These are phyloP conservation scores for Adansonia grandidieri DNA, from an alignment of 441 rosid genomes.

Conservation along the genomic window DNA sequence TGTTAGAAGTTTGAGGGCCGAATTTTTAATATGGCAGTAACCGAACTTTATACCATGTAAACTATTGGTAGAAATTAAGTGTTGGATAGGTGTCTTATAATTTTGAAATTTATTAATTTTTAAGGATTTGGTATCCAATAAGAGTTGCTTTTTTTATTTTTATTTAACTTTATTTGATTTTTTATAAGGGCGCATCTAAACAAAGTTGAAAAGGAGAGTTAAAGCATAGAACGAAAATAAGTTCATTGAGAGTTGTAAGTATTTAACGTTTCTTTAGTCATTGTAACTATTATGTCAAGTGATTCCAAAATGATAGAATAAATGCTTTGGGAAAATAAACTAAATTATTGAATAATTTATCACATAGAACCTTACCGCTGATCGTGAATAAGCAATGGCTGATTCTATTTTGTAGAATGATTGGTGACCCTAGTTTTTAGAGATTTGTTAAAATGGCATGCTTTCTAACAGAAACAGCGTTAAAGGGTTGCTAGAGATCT, in stretches of 20 bases:
- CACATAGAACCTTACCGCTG: not conserved
- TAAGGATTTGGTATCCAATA: not conserved
- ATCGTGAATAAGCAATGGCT: not conserved
- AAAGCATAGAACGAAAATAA: not conserved
- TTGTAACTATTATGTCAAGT: not conserved
- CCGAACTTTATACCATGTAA: not conserved
- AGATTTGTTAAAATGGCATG: not conserved
- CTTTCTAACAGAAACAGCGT: not conserved
- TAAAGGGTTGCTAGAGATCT: not conserved
- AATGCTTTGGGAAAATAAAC: not conserved
- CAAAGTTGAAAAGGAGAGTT: not conserved
- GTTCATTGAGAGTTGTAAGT: not conserved
- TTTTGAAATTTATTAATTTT: not conserved
- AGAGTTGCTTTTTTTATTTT: not conserved
- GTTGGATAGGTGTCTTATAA: not conserved
- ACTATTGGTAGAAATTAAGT: not conserved
- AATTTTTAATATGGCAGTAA: not conserved
- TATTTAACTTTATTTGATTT: not conserved
- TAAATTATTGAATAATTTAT: not conserved
- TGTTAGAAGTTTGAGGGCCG: not conserved
- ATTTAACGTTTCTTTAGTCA: not conserved
- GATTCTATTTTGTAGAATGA: not conserved
- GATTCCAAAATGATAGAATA: not conserved
- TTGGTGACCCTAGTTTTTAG: not conserved
- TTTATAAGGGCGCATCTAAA: not conserved